A percentile compares a stretch with the other conserved stretches of the same genome.
Conservation (phyloP, 75 land plant genomes). For the Pinus albicaulis region DNA sequence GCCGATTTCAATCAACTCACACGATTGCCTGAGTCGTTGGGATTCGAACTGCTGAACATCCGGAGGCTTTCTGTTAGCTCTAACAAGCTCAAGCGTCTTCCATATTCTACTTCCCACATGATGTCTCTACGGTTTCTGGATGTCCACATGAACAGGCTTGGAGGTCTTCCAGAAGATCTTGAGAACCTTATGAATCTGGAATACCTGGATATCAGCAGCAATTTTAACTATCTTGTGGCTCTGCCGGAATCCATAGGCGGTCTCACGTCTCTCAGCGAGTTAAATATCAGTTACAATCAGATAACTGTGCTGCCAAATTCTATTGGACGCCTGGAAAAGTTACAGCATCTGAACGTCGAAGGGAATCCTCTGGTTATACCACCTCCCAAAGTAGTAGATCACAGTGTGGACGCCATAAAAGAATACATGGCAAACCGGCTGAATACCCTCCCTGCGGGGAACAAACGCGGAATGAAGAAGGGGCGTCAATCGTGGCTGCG, state of each 20-base stretch:
- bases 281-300: constrained; percentile 66
- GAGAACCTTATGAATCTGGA: constrained; percentile 72
- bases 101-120: constrained; percentile 61
- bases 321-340: constrained; percentile 61
- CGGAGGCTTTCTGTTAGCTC: constrained; percentile 67
- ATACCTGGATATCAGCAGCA: constrained; percentile 66
- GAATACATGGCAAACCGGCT: constrained; percentile 38
- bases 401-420: constrained; percentile 49
- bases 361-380: constrained; percentile 76
- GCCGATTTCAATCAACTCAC: constrained; percentile 7
- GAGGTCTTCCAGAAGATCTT: constrained; percentile 59
- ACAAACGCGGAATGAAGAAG: not conserved
- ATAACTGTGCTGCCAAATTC: constrained; percentile 57
- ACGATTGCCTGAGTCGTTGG: not conserved
- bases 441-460: not conserved
- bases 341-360: constrained; percentile 56
- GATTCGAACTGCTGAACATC: constrained; percentile 27
- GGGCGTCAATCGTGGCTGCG: not conserved
- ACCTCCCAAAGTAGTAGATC: constrained; percentile 60
- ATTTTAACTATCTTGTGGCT: constrained; percentile 41
- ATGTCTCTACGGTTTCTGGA: constrained; percentile 60
- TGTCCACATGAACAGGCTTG: constrained; percentile 75
- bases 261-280: constrained; percentile 42
- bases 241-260: constrained; percentile 75
- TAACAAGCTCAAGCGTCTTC: constrained; percentile 69